phyloP scores from a whole-genome alignment of 176 grass and related monocot species.

The Phoenix roebelenii region DNA sequence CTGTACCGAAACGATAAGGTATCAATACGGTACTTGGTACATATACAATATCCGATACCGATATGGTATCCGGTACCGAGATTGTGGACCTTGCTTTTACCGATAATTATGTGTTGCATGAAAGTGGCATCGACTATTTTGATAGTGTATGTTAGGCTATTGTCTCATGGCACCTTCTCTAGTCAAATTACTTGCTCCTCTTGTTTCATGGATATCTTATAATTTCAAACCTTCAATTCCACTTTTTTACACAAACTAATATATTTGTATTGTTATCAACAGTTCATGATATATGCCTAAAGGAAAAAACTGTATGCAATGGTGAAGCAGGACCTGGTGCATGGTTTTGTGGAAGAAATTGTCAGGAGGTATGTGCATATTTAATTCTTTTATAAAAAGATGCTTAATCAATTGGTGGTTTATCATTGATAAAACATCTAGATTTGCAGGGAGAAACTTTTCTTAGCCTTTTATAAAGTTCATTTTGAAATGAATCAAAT shows the following conservation, averaged over 20 bases:
- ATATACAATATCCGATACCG: too few relatives aligned
- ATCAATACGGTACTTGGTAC: too few relatives aligned
- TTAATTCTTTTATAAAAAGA: too few relatives aligned
- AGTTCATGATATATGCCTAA: slow-evolving; percentile 54
- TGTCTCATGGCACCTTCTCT: too few relatives aligned
- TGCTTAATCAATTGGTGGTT: neutral
- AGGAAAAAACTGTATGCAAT: slow-evolving; percentile 17
- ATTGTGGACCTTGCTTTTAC: too few relatives aligned
- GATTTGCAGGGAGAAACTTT: neutral
- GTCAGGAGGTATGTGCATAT: slow-evolving; percentile 45
- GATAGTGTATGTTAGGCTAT: neutral
- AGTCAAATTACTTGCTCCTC: neutral
- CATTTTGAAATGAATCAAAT: too few relatives aligned
- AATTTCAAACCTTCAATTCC: neutral
- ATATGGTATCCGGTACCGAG: too few relatives aligned
- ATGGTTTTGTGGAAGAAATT: slow-evolving; percentile 66
- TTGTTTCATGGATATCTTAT: neutral
- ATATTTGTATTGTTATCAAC: slow-evolving; percentile 23
- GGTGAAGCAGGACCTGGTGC: slow-evolving; percentile 22
- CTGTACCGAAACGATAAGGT: too few relatives aligned
- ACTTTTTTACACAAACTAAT: slow-evolving; percentile 1
- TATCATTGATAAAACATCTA: neutral
- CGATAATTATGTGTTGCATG: too few relatives aligned
- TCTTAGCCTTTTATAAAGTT: too few relatives aligned
- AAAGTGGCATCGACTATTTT: neutral